Evolutionary conservation across 2,329 filamentous ascomycete species (phyloP).

Genomic region (Penicillium sp.): DNA sequence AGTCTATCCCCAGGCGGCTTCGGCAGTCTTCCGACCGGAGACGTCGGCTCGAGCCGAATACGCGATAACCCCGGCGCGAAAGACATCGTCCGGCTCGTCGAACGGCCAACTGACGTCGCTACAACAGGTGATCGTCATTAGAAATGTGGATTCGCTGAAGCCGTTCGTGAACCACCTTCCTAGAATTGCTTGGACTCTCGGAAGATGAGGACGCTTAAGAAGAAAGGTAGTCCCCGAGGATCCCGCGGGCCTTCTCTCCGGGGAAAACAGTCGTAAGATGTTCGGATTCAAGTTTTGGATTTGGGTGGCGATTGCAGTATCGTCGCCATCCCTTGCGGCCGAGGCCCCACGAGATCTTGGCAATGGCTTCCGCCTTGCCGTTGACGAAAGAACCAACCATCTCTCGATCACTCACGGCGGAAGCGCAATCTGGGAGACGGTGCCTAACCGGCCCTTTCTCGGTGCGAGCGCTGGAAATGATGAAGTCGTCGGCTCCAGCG

Average conservation of each 20-base stretch:
- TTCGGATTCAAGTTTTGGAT: constrained; percentile 10
- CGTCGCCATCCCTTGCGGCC: constrained; percentile 10
- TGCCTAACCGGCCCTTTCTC: constrained; percentile 16
- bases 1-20: not conserved
- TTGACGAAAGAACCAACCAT: constrained; percentile 9
- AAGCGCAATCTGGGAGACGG: constrained; percentile 17
- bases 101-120: not conserved
- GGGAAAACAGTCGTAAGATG: constrained; percentile 8
- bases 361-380: constrained; percentile 13
- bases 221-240: not conserved
- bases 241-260: not conserved
- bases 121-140: constrained; percentile 10
- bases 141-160: not conserved
- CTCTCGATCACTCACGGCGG: constrained; percentile 10
- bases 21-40: constrained; percentile 8
- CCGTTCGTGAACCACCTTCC: not conserved
- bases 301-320: constrained; percentile 14
- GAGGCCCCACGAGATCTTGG: constrained; percentile 15
- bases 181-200: not conserved
- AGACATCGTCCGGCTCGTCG: constrained; percentile 5
- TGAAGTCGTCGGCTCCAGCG: constrained; percentile 17
- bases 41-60: constrained; percentile 14
- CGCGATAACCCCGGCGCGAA: constrained; percentile 6
- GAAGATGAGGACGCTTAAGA: constrained; percentile 1
- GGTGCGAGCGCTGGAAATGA: constrained; percentile 23